Evolutionary conservation across 768 basidiomycete species (phyloP).

Genomic region (Multifurca ochricompacta): DNA sequence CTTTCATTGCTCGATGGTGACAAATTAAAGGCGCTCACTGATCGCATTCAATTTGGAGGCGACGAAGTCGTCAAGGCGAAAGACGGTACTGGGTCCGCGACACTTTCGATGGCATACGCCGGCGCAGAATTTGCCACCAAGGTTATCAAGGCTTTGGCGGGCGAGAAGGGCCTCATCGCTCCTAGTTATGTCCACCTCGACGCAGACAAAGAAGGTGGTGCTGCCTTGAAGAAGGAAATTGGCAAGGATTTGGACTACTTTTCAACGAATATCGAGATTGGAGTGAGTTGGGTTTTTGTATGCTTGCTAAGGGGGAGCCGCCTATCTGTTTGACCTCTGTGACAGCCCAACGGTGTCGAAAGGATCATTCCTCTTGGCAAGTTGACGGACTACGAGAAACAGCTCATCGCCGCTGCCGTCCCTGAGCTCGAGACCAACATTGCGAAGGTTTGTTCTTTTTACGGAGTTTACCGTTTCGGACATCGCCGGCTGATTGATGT

Average conservation of each 20-base stretch:
- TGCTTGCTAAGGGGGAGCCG: background rate
- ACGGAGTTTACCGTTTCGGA: background rate
- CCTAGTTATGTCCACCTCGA: conserved; percentile 79
- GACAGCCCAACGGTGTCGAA: conserved; percentile 70
- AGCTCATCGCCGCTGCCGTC: conserved; percentile 71
- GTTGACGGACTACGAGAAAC: conserved; percentile 62
- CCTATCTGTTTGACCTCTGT: background rate
- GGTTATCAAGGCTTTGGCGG: conserved; percentile 75
- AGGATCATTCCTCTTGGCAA: conserved; percentile 78
- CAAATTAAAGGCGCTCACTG: conserved; percentile 52
- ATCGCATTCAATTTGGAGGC: conserved; percentile 92
- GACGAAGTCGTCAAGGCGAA: conserved; percentile 99
- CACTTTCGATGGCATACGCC: conserved; percentile 95
- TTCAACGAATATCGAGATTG: conserved; percentile 81
- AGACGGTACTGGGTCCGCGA: conserved; percentile 87
- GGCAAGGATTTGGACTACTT: conserved; percentile 78
- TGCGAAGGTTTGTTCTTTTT: conserved; percentile 41
- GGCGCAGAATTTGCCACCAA: conserved; percentile 85
- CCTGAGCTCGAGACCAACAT: conserved; percentile 75
- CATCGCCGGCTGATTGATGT: background rate
- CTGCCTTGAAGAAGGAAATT: conserved; percentile 72
- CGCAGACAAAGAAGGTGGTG: conserved; percentile 63
- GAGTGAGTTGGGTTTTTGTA: conserved; percentile 40
- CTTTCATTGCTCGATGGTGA: conserved; percentile 45
- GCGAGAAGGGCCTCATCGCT: conserved; percentile 79